Base-by-base conservation (phyloP, 129 eudicot species). In the Calendula officinalis region DNA sequence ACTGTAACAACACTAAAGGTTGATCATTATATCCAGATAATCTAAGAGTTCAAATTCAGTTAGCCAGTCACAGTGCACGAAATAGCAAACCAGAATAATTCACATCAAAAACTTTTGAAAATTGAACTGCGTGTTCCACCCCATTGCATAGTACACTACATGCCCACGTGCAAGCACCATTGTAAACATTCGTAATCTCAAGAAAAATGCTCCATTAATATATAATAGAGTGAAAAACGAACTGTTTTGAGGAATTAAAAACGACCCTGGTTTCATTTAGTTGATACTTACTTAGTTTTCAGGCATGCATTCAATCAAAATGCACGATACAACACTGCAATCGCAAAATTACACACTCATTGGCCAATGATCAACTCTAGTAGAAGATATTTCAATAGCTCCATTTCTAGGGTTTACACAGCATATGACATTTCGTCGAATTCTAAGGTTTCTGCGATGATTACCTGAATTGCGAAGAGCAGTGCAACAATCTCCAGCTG, bases 381-480 rank as follows among this genome's bases (percentile, higher is more conserved):
- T 17, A 17, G 36, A 58, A 17, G 55, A 78, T 33, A 54, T 74
- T 56, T 36, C n/a, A 71, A 52, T 5, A 60, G 50, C 51, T 64
- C 40, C 38, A 48, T 30, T 72, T 73, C 82, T 88, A 88, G 96
- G 96, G 89, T 84, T 84, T 69, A 67, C 70, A 64, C 50, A 54
- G 62, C 54, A 66, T 15, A 57, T 47, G 64, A 49, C 76, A 81
- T 65, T 52, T 54, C 53, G 58, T 80, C 63, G 32, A 72, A 82
- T 80, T 80, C 83, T 76, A 87, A 86, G 86, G 89, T 77, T 81
- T 54, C 62, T 11, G 66, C 45, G 61, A 69, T 53, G 45, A 67
- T 51, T 85, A 87, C 98, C 98, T 82, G 84, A 86, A 86, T 82
- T 79, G 50, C 60, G 67, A 69, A 69, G 46, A 77, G 33, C 39